Evolutionary conservation across 371 early-diverging fungal genomes (phyloP), one percentile per base, ranked within the genome.

Genomic region (Actinomortierella wolfii): DNA sequence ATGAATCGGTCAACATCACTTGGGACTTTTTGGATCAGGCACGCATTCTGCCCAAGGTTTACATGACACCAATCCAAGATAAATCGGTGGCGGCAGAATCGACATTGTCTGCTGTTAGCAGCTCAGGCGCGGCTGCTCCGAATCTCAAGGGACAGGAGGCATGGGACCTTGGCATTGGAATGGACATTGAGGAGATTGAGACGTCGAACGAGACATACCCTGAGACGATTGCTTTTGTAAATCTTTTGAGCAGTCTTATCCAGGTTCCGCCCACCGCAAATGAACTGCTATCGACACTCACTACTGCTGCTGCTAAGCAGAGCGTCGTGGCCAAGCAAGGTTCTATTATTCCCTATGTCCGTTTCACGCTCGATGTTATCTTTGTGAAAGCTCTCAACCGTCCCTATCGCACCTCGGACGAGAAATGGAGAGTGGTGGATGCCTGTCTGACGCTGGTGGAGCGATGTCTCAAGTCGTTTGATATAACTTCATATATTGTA

Each of bases 151-250:
- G 49, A 34, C 41, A 17, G 53, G 64, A 67, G 41, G 50, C 54
- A 51, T 20, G 54, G 51, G 77, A 79, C 41, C 73, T 69, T 26
- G 92, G 92, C 14, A 84, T 92, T 25, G 79, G 82, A 13, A 86
- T 77, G 51, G 94, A 94, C 67, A 74, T 94, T 60, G 88, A 90
- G 49, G 92, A 93, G 64, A 81, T 87, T 15, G 95, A 94, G 71
- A 71, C 87, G 0, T 65, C 79, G 1, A 84, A 78, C 29, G 89
- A 90, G 57, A 83, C 86, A 0, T 98, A 91, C 66, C 89, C 92
- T 0, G 93, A 94, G 74, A 96, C 95, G 0, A 64, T 89, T 11
- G 89, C 96, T 1, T 90, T 95, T 59, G 67, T 95, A 11, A 76
- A 83, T 8, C 81, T 97, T 2, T 68, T 98, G 23, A 82, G 81